Conservation (phyloP, 345 rosid species). For the Citrus inodora region DNA sequence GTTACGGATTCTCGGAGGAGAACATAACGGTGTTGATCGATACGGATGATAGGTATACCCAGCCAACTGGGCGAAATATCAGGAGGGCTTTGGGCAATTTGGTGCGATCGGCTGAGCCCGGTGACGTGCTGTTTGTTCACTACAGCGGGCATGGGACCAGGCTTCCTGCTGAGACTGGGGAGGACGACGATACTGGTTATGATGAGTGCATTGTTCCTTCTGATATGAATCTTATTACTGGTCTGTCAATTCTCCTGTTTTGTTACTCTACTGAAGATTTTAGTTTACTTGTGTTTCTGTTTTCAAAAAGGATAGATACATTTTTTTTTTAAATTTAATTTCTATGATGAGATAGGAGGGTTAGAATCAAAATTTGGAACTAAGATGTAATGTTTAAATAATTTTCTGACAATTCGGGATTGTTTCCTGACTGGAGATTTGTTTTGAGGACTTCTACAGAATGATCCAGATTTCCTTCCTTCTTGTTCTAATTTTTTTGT, state of each 20-base stretch:
- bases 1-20: conserved; percentile 62
- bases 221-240: conserved; percentile 89
- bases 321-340: too few relatives aligned
- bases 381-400: not conserved
- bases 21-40: conserved; percentile 69
- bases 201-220: conserved; percentile 95
- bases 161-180: conserved; percentile 94
- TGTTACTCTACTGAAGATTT: not conserved
- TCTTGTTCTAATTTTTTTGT: too few relatives aligned
- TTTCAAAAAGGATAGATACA: too few relatives aligned
- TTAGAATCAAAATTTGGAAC: not conserved
- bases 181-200: conserved; percentile 90
- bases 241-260: conserved; percentile 18
- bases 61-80: conserved; percentile 83
- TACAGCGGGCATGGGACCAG: conserved; percentile 99
- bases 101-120: conserved; percentile 53
- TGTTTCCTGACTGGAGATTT: not conserved
- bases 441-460: not conserved
- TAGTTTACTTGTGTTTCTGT: too few relatives aligned
- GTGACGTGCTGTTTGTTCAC: conserved; percentile 71
- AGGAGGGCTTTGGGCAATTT: conserved; percentile 51
- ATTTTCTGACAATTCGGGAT: not conserved
- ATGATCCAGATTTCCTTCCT: not conserved
- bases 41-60: conserved; percentile 51
- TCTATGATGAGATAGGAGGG: not conserved